Evolutionary conservation across 2,329 filamentous ascomycete genomes (phyloP).

Genomic region (Septoria petroselini): DNA sequence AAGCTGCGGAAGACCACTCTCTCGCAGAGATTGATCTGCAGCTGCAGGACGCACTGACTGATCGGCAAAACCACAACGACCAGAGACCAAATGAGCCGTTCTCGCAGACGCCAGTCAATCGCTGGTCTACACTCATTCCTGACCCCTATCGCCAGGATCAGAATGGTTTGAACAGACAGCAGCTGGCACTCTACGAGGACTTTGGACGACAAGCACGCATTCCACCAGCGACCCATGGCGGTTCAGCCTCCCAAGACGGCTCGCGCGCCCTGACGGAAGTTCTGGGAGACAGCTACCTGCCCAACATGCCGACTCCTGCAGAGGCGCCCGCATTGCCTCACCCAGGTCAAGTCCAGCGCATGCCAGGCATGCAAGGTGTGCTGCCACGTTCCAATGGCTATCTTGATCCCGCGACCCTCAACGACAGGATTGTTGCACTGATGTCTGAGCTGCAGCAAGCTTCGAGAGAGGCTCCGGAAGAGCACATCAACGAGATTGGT

Average conservation of each 20-base stretch:
- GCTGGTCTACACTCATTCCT: conserved; percentile 91
- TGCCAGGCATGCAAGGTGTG: conserved; percentile 39
- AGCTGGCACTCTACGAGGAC: conserved; percentile 94
- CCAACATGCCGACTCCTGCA: conserved; percentile 61
- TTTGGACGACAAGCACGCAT: conserved; percentile 81
- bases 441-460: conserved; percentile 57
- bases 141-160: conserved; percentile 87
- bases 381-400: conserved; percentile 54
- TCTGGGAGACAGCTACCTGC: conserved; percentile 61
- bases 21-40: conserved; percentile 93
- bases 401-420: conserved; percentile 52
- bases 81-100: conserved; percentile 80
- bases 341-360: conserved; percentile 52
- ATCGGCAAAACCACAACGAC: conserved; percentile 70
- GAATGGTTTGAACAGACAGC: conserved; percentile 72
- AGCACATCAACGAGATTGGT: conserved; percentile 57
- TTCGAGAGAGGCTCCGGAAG: conserved; percentile 56
- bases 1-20: conserved; percentile 89
- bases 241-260: conserved; percentile 56
- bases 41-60: conserved; percentile 75
- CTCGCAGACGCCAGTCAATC: conserved; percentile 72
- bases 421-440: conserved; percentile 54
- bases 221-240: conserved; percentile 49
- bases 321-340: conserved; percentile 61
- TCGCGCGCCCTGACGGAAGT: conserved; percentile 61